A percentile compares a stretch with the other conserved stretches of the same genome.
These are phyloP conservation scores for Pichiaceae sp. DNA, from an alignment of 1,139 yeast species.

Conservation along the genomic window DNA sequence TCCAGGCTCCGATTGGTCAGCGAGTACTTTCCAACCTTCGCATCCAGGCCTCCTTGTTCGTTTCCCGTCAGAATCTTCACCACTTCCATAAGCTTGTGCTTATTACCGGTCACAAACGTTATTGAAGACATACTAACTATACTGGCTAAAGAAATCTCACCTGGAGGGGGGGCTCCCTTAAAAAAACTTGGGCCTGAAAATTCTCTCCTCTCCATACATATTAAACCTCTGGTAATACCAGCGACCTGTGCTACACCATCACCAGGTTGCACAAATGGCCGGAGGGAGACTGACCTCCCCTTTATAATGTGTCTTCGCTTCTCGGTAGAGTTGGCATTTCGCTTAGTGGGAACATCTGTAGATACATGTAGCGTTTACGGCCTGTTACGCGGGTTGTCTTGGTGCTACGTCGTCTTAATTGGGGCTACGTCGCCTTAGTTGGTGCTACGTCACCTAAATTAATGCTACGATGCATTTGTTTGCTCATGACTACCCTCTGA, in stretches of 20 bases:
- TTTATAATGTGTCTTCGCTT: slow-evolving; percentile 17
- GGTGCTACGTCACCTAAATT: too few relatives aligned
- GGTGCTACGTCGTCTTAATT: too few relatives aligned
- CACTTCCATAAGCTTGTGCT: slow-evolving; percentile 80
- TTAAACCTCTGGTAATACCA: slow-evolving; percentile 26
- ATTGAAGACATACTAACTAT: slow-evolving; percentile 22
- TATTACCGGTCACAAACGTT: slow-evolving; percentile 76
- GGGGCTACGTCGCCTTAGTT: too few relatives aligned
- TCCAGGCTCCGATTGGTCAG: slow-evolving; percentile 58
- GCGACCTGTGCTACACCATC: slow-evolving; percentile 23
- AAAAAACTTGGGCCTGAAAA: background rate
- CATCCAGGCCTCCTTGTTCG: slow-evolving; percentile 16
- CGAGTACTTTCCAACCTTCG: slow-evolving; percentile 41
- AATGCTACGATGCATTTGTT: too few relatives aligned
- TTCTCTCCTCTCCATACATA: slow-evolving; percentile 1
- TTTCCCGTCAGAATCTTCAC: slow-evolving; percentile 53
- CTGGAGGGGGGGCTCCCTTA: too few relatives aligned
- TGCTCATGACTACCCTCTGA: too few relatives aligned
- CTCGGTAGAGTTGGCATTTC: slow-evolving; percentile 15
- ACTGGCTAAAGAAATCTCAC: too few relatives aligned
- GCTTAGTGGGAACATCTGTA: slow-evolving; percentile 23
- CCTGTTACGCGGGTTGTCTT: too few relatives aligned
- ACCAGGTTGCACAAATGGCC: slow-evolving; percentile 26
- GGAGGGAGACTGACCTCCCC: slow-evolving; percentile 24
- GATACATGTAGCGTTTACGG: too few relatives aligned